Conservation (phyloP, 805 yeast species). For the Suhomyces pyralidae region DNA sequence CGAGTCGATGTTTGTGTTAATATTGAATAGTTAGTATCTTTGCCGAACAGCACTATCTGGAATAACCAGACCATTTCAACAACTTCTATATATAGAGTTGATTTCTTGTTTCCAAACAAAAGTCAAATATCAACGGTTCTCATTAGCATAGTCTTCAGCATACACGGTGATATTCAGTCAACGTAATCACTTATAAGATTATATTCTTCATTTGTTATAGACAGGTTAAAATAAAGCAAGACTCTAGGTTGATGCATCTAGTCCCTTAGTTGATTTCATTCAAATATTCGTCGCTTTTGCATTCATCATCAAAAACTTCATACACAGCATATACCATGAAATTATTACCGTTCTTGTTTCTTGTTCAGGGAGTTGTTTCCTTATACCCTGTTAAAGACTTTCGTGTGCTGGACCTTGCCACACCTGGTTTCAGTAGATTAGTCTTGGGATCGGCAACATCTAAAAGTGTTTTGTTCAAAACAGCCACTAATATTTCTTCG, state of each 20-base stretch:
- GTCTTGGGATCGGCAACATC: not conserved
- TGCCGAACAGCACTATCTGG: not conserved
- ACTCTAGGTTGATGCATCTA: too few relatives aligned
- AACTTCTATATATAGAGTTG: not conserved
- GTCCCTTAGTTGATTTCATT: not conserved
- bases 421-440: not conserved
- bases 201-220: not conserved
- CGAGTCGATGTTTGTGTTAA: not conserved
- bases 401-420: slow-evolving; percentile 7
- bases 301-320: not conserved
- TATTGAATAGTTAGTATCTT: not conserved
- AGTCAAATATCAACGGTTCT: not conserved
- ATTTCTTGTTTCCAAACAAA: not conserved
- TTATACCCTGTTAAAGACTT: slow-evolving; percentile 13
- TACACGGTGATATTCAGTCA: not conserved
- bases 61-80: not conserved
- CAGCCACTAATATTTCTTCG: not conserved
- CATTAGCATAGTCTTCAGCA: not conserved
- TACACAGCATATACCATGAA: not conserved
- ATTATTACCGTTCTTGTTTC: not conserved
- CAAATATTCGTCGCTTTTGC: not conserved
- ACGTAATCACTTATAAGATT: not conserved
- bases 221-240: too few relatives aligned
- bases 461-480: not conserved
- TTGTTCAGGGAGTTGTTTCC: not conserved